Base-by-base conservation (phyloP, 352 stramenopile genomes). In the Pythium angustatum region DNA sequence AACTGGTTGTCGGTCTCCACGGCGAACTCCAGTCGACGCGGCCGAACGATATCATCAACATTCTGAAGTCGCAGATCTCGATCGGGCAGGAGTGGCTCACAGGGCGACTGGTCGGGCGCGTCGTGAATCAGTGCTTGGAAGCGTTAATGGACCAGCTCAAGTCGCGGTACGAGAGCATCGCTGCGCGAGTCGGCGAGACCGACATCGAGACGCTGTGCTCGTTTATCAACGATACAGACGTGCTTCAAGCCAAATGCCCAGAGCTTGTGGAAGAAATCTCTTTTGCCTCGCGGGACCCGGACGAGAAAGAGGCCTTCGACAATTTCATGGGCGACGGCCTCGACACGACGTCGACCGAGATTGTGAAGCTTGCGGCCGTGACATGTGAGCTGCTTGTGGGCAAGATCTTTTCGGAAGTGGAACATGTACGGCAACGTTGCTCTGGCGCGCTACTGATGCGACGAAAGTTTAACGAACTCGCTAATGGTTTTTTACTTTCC, bases 11-110 rank as follows among this genome's bases (percentile, higher is more conserved):
- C 34, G 82, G 83, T 0, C 68, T 80, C 0, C 67, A 85, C 44
- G 82, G 84, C 40, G 86, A 85, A 57, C 66, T 93, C 4, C 78
- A 90, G 43, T 92, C 85, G 1, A 92, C 84, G 12, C 79, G 86
- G 7, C 84, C 86, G 12, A 95, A 93, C 52, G 86, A 95, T 34
- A 95, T 95, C 45, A 68, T 95, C 43, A 93, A 95, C 60, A 95
- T 95, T 58, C 66, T 95, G 17, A 93, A 91, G 53, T 90, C 84
- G 0, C 86, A 95, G 45, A 92, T 95, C 50, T 90, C 83, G 6
- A 93, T 95, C 31, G 86, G 76, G 0, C 84, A 93, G 49, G 86
- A 93, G 41, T 95, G 83, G 83, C 56, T 95, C 5, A 89, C 79
- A 24, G 86, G 86, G 0, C 72, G 71, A 7, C 58, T 91, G 0